Evolutionary conservation across 2,329 filamentous ascomycete species (phyloP), one percentile per base, ranked within the genome.

Genomic region (Colletotrichum navitas): DNA sequence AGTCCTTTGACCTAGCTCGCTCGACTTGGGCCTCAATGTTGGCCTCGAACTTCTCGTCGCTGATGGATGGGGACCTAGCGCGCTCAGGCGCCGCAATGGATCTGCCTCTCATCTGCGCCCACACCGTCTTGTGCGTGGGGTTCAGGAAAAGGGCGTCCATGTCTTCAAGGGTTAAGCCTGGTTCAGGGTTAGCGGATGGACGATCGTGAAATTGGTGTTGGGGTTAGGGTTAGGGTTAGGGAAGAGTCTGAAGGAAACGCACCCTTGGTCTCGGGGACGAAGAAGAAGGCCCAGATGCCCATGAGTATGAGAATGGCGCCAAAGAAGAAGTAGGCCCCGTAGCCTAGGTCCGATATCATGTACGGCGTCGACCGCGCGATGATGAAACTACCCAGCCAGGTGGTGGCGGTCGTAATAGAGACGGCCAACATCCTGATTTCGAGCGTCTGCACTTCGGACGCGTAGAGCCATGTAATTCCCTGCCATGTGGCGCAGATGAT

Each of bases 301-400:
- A 85, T 83, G 36, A 80, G 73, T 21, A 86, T 79, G 60, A 86
- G 83, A 41, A 86, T 79, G 0, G 81, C 78, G 4, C 83, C 85
- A 73, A 88, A 88, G 78, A 88, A 84, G 68, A 88, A 85, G 76
- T 86, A 88, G 0, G 85, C 85, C 10, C 86, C 86, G 73, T 85
- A 88, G 1, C 81, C 80, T 0, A 84, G 76, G 5, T 77, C 76
- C 0, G 78, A 81, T 21, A 83, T 80, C 83, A 84, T 84, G 68
- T 83, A 82, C 0, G 82, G 82, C 0, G 80, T 82, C 29, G 80
- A 78, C 34, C 81, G 78, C 2, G 81, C 81, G 54, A 83, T 81
- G 75, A 83, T 77, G 70, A 83, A 83, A 2, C 79, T 81, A 11
- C 80, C 80, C 24, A 83, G 74, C 82, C 82, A 83, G 2, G 79